Base-by-base conservation (phyloP, 495 filamentous ascomycete genomes). In the Tuber calosporum region DNA sequence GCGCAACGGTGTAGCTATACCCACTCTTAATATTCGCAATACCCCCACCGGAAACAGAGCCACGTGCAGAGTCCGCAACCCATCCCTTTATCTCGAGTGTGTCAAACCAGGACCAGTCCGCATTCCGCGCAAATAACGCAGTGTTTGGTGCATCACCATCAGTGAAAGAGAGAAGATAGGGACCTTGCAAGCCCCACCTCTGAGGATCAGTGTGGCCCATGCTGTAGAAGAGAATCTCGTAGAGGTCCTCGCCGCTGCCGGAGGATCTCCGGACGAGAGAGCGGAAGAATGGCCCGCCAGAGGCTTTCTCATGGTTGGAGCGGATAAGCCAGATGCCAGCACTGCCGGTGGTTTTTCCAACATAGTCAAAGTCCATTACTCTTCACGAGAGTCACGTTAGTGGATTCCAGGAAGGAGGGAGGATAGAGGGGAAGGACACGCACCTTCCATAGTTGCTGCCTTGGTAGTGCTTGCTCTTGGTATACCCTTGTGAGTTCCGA, bases 231-330 rank as follows among this genome's bases (percentile, higher is more conserved):
- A 77, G 43, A 53, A 77, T 75, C 68, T 71, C 72, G 40, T 71
- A 77, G 22, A 77, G 73, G 38, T 77, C 75, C 13, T 77, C 72
- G 58, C 68, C 72, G 22, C 68, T 68, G n/a, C 36, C 71, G 22
- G 62, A 66, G 41, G 53, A 77, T 17, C 73, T 53, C 19, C 75
- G 53, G 41, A 77, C 72, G 34, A 82, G 82, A 43, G 79, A 80
- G 20, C 81, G 81, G 81, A 80, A 82, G 70, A 83, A 83, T 8
- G 85, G 84, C 1, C 85, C 85, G 26, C 85, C 85, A 11, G 84
- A 83, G 3, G 84, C 84, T 48, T 82, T 84, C 71, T 86, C 85
- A 38, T 84, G 84, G 69, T 69, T 82, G 45, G 70, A 71, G 38
- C 72, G 72, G 67, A 75, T 81, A 58, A 80, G 75, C 72, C 48